Evolutionary conservation across 768 basidiomycete genomes (phyloP), one percentile per base, ranked within the genome.

Genomic region (Agrocybe pediades): DNA sequence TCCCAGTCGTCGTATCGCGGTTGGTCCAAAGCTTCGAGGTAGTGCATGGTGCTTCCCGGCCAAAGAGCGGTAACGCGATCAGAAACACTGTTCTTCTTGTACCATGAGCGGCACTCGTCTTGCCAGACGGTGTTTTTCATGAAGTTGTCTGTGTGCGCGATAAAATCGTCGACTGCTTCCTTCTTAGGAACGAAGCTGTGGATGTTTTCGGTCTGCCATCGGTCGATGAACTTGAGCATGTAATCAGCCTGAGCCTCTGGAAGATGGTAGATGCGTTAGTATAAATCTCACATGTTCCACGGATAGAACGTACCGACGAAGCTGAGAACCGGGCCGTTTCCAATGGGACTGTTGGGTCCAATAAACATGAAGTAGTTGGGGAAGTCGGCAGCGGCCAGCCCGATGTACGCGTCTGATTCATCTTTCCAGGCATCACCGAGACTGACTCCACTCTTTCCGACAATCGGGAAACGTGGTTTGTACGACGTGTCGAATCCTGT

Each of bases 121-220:
- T 61, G 55, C 71, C 69, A 74, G 6, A 72, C 69, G 1, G 68
- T 71, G 3, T 55, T 39, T 44, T 67, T 68, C 69, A 72, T 74
- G 51, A 66, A 72, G 9, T 60, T 49, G 48, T 72, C 68, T 44
- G 68, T 71, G 61, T 64, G 63, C 2, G 53, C 65, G 41, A 68
- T 60, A 40, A 72, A 72, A 36, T 74, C 72, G 2, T 71, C 66
- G 1, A 70, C 58, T 7, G 71, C 72, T 20, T 72, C 71, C 16
- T 41, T 23, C 50, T 71, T 74, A 0, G 70, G 71, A 9, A 57
- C 53, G 55, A 74, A 65, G 56, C 70, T 72, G 40, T 68, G 67
- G 40, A 72, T 70, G 48, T 70, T 71, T 43, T 74, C 71, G 1
- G 71, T 71, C 50, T 71, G 70, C 63, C 67, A 72, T 6, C 68